Evolutionary conservation across 305 asterid species (phyloP).

Genomic region (Fraxinus floribunda): DNA sequence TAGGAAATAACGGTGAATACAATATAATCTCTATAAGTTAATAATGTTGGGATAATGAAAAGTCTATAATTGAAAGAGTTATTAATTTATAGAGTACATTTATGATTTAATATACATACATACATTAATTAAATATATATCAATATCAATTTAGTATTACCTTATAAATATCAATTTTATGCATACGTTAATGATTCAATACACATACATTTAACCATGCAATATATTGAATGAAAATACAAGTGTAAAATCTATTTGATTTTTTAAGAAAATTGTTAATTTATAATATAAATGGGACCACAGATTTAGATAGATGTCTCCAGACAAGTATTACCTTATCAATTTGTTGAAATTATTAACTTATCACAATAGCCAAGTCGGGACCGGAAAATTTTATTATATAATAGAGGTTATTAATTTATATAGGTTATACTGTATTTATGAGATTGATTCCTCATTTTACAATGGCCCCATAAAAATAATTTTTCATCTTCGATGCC

Average conservation of each 20-base stretch:
- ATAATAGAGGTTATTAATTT: background rate
- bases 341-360: background rate
- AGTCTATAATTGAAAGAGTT: background rate
- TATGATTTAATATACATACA: background rate
- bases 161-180: background rate
- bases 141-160: background rate
- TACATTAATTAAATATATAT: background rate
- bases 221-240: background rate
- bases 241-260: background rate
- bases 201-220: background rate
- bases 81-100: background rate
- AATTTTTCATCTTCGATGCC: background rate
- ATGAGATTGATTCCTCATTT: background rate
- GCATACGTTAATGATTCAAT: background rate
- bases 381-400: background rate
- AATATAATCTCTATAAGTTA: background rate
- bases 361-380: background rate
- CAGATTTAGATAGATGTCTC: background rate
- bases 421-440: background rate
- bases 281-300: background rate
- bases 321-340: background rate
- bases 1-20: background rate
- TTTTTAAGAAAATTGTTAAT: too few relatives aligned
- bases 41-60: background rate
- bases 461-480: background rate